Conservation (phyloP, 306 rosid species). For the Dicorynia guianensis region DNA sequence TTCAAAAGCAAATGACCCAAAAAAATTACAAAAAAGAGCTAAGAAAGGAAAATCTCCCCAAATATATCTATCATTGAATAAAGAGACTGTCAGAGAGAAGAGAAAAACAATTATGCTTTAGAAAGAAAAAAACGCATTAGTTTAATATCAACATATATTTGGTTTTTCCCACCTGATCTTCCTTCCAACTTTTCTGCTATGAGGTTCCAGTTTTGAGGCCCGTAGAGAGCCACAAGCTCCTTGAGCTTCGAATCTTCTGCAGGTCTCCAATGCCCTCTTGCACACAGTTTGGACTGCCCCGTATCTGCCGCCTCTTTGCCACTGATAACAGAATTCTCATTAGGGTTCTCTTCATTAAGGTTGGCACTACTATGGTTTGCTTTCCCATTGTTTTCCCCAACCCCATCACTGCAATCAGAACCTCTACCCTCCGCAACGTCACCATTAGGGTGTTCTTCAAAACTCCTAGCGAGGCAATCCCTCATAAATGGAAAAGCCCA, state of each 20-base stretch:
- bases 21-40: background rate
- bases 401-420: constrained; percentile 61
- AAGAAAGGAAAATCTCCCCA: background rate
- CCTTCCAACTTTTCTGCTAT: constrained; percentile 96
- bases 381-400: constrained; percentile 48
- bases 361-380: constrained; percentile 17
- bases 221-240: constrained; percentile 91
- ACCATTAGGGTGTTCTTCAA: constrained; percentile 51
- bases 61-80: background rate
- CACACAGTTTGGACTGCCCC: constrained; percentile 83
- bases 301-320: constrained; percentile 55
- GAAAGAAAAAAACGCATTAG: background rate
- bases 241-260: constrained; percentile 95
- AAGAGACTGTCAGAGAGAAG: background rate
- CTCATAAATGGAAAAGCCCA: constrained; percentile 62
- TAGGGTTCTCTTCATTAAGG: constrained; percentile 47
- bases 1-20: constrained; percentile 35
- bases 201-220: constrained; percentile 98
- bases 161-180: constrained; percentile 79
- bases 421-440: constrained; percentile 51
- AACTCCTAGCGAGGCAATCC: constrained; percentile 52
- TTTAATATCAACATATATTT: too few relatives aligned
- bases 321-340: constrained; percentile 42
- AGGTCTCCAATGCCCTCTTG: constrained; percentile 99
- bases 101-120: background rate